These are phyloP conservation scores for Lentinula edodes DNA, from an alignment of 768 basidiomycete species.

Conservation along the genomic window DNA sequence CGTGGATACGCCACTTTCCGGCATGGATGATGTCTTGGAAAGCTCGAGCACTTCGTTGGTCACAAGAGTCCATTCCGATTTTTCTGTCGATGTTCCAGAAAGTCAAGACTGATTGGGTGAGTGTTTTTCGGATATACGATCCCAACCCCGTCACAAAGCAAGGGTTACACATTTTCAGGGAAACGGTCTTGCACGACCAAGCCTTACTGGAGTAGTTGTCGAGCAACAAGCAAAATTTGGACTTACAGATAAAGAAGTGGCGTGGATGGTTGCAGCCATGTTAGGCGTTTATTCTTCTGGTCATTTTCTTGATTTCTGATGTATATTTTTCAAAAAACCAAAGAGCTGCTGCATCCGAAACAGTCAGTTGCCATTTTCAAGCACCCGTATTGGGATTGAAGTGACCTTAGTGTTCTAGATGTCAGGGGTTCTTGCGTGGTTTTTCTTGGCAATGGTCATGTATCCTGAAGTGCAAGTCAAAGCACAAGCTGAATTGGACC, in stretches of 20 bases:
- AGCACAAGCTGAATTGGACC: slow-evolving; percentile 18
- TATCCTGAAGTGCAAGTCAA: slow-evolving; percentile 15
- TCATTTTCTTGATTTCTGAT: not conserved
- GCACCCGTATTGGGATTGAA: not conserved
- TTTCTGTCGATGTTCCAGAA: slow-evolving; percentile 9
- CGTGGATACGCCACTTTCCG: slow-evolving; percentile 27
- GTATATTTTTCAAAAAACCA: no score
- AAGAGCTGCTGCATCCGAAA: slow-evolving; percentile 2
- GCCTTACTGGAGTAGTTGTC: slow-evolving; percentile 4
- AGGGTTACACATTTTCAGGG: not conserved
- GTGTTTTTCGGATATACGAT: not conserved
- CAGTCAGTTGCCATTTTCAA: not conserved
- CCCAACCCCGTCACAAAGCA: not conserved
- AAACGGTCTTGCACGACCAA: slow-evolving; percentile 8
- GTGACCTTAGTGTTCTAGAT: not conserved
- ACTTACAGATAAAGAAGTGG: not conserved
- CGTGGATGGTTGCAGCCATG: slow-evolving; percentile 1
- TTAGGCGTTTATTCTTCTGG: not conserved
- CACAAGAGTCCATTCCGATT: slow-evolving; percentile 6
- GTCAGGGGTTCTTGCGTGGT: slow-evolving; percentile 1
- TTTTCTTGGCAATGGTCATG: slow-evolving; percentile 10
- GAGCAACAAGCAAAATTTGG: slow-evolving; percentile 1
- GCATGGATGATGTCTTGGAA: slow-evolving; percentile 18
- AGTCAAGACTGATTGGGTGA: slow-evolving; percentile 8
- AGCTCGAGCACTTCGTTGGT: slow-evolving; percentile 10